phyloP scores from a whole-genome alignment of 306 rosid genomes.

The Fragaria ananassa region DNA sequence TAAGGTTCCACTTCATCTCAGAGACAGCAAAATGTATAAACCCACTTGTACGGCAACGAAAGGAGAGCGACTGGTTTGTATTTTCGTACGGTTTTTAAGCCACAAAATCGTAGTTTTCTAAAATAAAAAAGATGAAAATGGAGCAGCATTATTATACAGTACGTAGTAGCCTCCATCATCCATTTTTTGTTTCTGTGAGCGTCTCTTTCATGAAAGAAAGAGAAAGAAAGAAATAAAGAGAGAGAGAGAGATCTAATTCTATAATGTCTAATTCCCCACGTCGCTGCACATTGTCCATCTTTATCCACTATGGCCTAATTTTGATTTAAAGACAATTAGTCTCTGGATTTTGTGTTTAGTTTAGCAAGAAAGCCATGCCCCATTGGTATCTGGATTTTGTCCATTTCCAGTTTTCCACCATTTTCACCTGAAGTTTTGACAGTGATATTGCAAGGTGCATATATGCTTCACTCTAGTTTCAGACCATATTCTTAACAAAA shows the following conservation, averaged over 20 bases:
- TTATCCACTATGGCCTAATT: not conserved
- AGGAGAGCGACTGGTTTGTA: not conserved
- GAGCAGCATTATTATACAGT: not conserved
- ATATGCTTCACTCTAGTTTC: not conserved
- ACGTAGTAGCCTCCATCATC: not conserved
- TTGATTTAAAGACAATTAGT: not conserved
- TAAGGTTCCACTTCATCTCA: conserved; percentile 1
- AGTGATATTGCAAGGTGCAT: not conserved
- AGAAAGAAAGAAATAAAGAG: too few species aligned
- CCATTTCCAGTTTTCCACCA: not conserved
- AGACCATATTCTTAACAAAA: too few species aligned
- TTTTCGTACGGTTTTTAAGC: not conserved
- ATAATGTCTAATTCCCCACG: not conserved
- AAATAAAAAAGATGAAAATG: not conserved
- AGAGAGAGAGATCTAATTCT: not conserved
- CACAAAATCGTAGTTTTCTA: not conserved
- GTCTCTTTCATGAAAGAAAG: not conserved
- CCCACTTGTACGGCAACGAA: not conserved
- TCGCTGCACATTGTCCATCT: conserved; percentile 1
- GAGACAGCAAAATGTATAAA: not conserved
- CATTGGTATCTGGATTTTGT: not conserved
- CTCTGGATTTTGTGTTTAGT: not conserved
- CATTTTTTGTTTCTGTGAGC: not conserved
- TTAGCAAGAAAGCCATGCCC: not conserved
- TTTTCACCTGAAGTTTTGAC: conserved; percentile 5